Evolutionary conservation across 805 yeast species (phyloP).

Genomic region (Metschnikowia gruessii): DNA sequence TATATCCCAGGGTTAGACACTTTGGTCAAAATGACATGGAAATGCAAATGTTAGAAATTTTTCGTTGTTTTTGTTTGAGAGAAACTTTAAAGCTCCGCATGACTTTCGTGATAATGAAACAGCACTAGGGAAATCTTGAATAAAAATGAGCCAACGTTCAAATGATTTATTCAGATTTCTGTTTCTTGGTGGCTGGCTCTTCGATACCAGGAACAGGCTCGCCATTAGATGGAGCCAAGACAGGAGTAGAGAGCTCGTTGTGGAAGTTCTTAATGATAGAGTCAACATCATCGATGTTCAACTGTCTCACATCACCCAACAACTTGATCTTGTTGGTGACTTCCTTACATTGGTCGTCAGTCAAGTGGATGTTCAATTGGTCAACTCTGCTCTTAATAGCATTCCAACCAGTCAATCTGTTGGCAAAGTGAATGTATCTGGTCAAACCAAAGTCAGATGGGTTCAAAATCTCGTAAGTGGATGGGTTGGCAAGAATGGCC

Average conservation of each 20-base stretch:
- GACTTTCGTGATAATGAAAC: constrained; percentile 9
- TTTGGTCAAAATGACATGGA: constrained; percentile 7
- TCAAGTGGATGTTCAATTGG: constrained; percentile 52
- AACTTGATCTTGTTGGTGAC: constrained; percentile 53
- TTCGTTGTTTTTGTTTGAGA: constrained; percentile 10
- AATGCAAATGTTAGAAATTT: constrained; percentile 7
- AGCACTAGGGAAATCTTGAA: constrained; percentile 8
- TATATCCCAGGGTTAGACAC: constrained; percentile 8
- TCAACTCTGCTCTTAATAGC: constrained; percentile 61
- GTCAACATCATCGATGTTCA: constrained; percentile 60
- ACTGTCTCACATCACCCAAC: constrained; percentile 59
- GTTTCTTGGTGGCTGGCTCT: constrained; percentile 40
- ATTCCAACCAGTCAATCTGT: constrained; percentile 62
- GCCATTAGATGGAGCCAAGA: constrained; percentile 22
- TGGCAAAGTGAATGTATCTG: constrained; percentile 60
- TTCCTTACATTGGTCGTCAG: constrained; percentile 56
- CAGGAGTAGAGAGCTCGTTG: constrained; percentile 39
- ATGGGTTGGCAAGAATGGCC: constrained; percentile 60
- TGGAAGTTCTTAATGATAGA: constrained; percentile 56
- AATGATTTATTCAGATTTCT: constrained; percentile 27
- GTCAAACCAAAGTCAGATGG: constrained; percentile 59
- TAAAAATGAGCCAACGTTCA: constrained; percentile 7
- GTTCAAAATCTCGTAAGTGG: constrained; percentile 58
- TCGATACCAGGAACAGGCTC: constrained; percentile 23
- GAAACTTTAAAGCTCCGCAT: constrained; percentile 11